A percentile compares a stretch with the other conserved stretches of the same genome.
These are phyloP conservation scores for Calendula officinalis DNA, from an alignment of 129 eudicot species.

Conservation along the genomic window DNA sequence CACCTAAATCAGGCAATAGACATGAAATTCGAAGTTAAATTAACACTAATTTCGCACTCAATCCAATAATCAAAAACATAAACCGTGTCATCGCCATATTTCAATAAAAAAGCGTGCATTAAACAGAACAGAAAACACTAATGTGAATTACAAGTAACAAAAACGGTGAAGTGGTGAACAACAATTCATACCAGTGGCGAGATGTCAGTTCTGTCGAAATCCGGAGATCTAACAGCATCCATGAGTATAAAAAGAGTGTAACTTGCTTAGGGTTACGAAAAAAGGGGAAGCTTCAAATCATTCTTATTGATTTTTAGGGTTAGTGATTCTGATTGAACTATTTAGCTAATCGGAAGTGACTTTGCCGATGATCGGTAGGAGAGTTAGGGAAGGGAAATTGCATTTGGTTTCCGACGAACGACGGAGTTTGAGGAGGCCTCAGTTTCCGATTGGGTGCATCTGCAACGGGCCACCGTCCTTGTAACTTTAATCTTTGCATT, in stretches of 20 bases:
- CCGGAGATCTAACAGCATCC: conserved; percentile 37
- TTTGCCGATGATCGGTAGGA: conserved; percentile 18
- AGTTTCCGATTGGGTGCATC: conserved; percentile 25
- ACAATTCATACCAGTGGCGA: conserved; percentile 28
- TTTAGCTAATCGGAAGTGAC: conserved; percentile 3
- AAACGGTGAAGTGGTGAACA: background rate
- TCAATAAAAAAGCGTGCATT: conserved; percentile 4
- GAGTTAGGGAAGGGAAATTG: background rate
- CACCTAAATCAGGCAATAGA: conserved; percentile 11
- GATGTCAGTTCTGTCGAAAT: conserved; percentile 39
- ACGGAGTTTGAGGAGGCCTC: conserved; percentile 7
- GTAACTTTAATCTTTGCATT: conserved; percentile 7
- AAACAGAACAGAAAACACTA: background rate
- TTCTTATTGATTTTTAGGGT: conserved; percentile 18
- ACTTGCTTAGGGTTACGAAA: conserved; percentile 30
- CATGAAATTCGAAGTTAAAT: conserved; percentile 2
- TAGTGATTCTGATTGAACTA: conserved; percentile 18
- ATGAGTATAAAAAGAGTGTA: conserved; percentile 8
- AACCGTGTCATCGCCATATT: background rate
- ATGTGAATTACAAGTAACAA: conserved; percentile 5
- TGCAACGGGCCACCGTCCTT: conserved; percentile 25
- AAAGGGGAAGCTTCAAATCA: conserved; percentile 29
- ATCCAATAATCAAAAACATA: background rate
- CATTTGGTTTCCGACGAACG: conserved; percentile 16
- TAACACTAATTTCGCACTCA: conserved; percentile 10